phyloP scores from a whole-genome alignment of 208 protist species.

The Trypanosoma vivax region DNA sequence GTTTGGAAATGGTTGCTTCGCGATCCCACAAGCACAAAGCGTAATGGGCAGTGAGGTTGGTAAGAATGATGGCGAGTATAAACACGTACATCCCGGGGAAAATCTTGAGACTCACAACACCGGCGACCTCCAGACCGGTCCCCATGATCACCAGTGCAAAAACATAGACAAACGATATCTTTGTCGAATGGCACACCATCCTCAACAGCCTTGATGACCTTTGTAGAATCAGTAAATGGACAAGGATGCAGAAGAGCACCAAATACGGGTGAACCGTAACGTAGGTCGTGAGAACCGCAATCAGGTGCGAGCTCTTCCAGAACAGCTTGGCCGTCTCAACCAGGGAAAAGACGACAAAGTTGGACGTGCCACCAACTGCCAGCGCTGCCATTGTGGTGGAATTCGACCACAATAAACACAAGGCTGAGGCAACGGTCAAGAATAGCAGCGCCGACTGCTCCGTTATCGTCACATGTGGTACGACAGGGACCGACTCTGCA shows the following conservation, averaged over 20 bases:
- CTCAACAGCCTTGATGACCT: conserved; percentile 42
- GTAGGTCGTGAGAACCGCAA: conserved; percentile 83
- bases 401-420: conserved; percentile 23
- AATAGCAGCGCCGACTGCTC: conserved; percentile 41
- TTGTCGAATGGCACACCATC: conserved; percentile 85
- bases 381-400: conserved; percentile 6
- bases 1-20: too few species aligned
- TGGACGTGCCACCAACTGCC: conserved; percentile 26
- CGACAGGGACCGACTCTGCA: conserved; percentile 4
- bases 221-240: conserved; percentile 29
- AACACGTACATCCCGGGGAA: conserved; percentile 56
- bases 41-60: too few species aligned
- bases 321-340: conserved; percentile 86
- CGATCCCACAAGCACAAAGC: too few species aligned
- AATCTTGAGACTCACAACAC: conserved; percentile 34
- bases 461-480: conserved; percentile 20
- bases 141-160: conserved; percentile 92
- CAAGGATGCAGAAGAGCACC: conserved; percentile 26
- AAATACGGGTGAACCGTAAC: conserved; percentile 94
- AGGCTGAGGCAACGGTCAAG: conserved; percentile 17
- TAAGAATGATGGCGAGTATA: conserved; percentile 37
- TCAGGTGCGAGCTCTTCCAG: conserved; percentile 59
- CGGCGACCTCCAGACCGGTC: conserved; percentile 60
- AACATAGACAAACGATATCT: conserved; percentile 92
- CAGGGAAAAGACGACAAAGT: conserved; percentile 81